phyloP scores from a whole-genome alignment of 805 yeast genomes.

The Starmera pachycereana region DNA sequence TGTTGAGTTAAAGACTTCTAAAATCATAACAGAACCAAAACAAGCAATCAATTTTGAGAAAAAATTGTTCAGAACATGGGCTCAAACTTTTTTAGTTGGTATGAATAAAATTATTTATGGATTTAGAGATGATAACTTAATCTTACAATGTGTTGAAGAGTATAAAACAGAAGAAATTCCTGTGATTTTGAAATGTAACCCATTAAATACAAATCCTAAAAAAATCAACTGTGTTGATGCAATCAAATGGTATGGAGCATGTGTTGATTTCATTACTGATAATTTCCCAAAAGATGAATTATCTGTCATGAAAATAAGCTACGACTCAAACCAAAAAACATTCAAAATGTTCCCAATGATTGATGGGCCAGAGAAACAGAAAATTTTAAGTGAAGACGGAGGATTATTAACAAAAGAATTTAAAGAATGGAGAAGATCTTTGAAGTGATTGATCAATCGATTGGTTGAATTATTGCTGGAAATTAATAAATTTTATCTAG shows the following conservation, averaged over 20 bases:
- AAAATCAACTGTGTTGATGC: constrained; percentile 68
- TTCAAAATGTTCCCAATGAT: constrained; percentile 39
- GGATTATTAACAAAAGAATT: neutral
- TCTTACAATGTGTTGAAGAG: constrained; percentile 62
- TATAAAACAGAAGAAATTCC: constrained; percentile 76
- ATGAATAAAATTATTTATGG: constrained; percentile 77
- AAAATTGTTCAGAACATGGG: constrained; percentile 79
- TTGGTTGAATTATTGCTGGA: too few species aligned
- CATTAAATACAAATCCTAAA: constrained; percentile 27
- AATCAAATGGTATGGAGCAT: constrained; percentile 78
- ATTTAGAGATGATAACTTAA: constrained; percentile 64
- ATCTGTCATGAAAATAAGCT: constrained; percentile 44
- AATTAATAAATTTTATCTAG: too few species aligned
- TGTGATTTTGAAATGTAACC: constrained; percentile 43
- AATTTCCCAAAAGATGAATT: constrained; percentile 43
- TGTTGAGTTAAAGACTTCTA: constrained; percentile 73
- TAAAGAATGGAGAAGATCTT: neutral
- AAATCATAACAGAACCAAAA: constrained; percentile 40
- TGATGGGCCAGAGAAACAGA: neutral
- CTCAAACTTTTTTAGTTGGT: constrained; percentile 86
- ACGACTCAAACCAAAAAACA: constrained; percentile 42
- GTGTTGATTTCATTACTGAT: constrained; percentile 64
- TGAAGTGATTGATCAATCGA: neutral
- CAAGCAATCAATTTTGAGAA: constrained; percentile 61
- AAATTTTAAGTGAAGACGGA: neutral